Percentiles rank a stretch among this genome's conserved stretches.
Conservation (phyloP, 257 asterid species). For the Cordia subcordata region DNA sequence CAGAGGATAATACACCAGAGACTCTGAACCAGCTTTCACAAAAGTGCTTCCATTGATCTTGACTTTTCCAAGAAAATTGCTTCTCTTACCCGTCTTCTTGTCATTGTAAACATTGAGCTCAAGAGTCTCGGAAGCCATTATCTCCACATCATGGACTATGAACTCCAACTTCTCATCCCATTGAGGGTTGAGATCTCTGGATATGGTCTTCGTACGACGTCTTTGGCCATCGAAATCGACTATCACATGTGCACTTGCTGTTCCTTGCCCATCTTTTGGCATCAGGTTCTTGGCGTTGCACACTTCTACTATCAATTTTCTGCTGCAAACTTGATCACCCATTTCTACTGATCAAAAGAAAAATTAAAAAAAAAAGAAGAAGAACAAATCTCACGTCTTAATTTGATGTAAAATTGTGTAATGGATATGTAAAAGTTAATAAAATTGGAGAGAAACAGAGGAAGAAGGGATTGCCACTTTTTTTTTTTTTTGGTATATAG, state of each 20-base stretch:
- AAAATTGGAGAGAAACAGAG: neutral
- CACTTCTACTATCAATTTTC: conserved; percentile 58
- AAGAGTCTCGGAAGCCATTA: conserved; percentile 49
- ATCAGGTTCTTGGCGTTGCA: conserved; percentile 77
- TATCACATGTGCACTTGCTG: conserved; percentile 82
- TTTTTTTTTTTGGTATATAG: no score
- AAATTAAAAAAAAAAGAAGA: neutral
- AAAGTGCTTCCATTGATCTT: conserved; percentile 66
- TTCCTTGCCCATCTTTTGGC: conserved; percentile 97
- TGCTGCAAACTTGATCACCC: conserved; percentile 35
- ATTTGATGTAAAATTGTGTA: neutral
- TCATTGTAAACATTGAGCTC: conserved; percentile 79
- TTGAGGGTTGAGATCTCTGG: conserved; percentile 78
- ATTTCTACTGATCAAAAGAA: conserved; percentile 11
- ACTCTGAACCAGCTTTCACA: conserved; percentile 46
- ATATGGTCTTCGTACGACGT: conserved; percentile 73
- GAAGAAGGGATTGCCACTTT: conserved; percentile 1
- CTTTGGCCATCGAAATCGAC: conserved; percentile 89
- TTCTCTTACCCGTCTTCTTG: conserved; percentile 58
- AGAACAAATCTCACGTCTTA: neutral
- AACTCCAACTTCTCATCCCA: conserved; percentile 89
- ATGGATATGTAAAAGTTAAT: neutral
- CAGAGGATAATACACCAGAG: conserved; percentile 71
- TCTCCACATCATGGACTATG: conserved; percentile 47
- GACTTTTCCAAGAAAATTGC: conserved; percentile 79